Base-by-base conservation (phyloP, 2,329 filamentous ascomycete genomes). In the Cyphellophora attinorum region DNA sequence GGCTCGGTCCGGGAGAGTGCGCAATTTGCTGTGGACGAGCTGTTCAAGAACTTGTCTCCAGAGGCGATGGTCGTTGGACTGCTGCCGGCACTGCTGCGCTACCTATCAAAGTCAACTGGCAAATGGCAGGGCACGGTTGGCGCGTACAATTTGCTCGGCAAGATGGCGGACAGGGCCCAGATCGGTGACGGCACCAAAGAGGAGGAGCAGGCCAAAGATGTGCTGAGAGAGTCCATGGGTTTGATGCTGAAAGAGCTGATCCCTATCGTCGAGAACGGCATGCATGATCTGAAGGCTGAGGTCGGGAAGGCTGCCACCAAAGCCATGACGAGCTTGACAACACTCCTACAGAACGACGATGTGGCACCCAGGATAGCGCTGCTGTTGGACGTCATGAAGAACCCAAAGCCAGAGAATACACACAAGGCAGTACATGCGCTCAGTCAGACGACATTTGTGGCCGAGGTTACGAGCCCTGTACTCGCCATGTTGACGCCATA, bases 71-170 rank as follows among this genome's bases (percentile, higher is more conserved):
- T 93, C 34, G 74, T 76, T 44, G 88, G 83, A 13, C 72, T 98
- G 27, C 67, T 98, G 33, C 86, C 91, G 3, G 72, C 76, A 11
- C 66, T 98, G 27, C 62, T 69, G 42, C 62, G 70, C 34, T 96
- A 96, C 57, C 70, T 98, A 18, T 68, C 70, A 54, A 93, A 85
- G 63, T 77, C 76, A 53, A 82, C 85, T 11, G 88, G 85, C 47
- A 98, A 98, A 64, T 98, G 91, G 91, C 91, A 98, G 64, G 91
- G 91, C 41, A 85, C 84, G 11, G 84, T 95, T 34, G 88, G 82
- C 41, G 91, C 85, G 29, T 81, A 81, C 55, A 78, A 81, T 58
- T 61, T 96, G 44, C 65, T 98, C 39, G 86, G 91, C 56, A 85
- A 79, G 60, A 93, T 96, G 81, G 91, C 91, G 31, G 83, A 93